Base-by-base conservation (phyloP, 129 eudicot species). In the Centella asiatica region DNA sequence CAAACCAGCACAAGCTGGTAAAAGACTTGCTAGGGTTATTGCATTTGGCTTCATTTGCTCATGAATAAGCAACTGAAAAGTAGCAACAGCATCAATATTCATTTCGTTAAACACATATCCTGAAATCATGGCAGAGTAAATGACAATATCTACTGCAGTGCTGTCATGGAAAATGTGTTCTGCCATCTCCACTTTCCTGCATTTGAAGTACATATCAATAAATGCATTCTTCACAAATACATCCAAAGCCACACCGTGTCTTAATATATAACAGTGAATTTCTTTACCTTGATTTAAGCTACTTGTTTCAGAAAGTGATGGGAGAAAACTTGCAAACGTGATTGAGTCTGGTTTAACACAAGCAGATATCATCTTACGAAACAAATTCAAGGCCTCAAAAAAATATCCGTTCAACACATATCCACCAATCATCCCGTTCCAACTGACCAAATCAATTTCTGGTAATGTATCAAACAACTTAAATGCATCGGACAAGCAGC, bases 1-100 rank as follows among this genome's bases (percentile, higher is more conserved):
- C 78, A 87, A 80, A 66, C 84, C 85, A 20, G 98, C 85, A 69
- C 98, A 87, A 51, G 98, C 98, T 28, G 94, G 95, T 61, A 92
- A 66, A 49, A 75, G 69, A 76, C 94, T 88, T 33, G 95, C 80
- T 9, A 87, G 66, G 1, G 90, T 92, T 32, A 92, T 78, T 2
- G 87, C 80, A 78, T 92, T 85, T 10, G 95, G 93, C 74, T 44
- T 80, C 90, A 87, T 71, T 60, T 75, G 25, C 64, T 56, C 54
- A 22, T 44, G 19, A 66, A 81, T 53, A 78, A 78, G 49, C 76
- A 66, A 72, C 31, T 81, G 67, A 59, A 81, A 87, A 27, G 60
- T 70, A 56, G 74, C 50, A 28, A 90, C 69, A 19, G 98, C 94
- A 9, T 81, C 81, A 49, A 11, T 18, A 36, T 67, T 62, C 81